Base-by-base conservation (phyloP, 352 stramenopile genomes). In the Phytophthora parvispora region DNA sequence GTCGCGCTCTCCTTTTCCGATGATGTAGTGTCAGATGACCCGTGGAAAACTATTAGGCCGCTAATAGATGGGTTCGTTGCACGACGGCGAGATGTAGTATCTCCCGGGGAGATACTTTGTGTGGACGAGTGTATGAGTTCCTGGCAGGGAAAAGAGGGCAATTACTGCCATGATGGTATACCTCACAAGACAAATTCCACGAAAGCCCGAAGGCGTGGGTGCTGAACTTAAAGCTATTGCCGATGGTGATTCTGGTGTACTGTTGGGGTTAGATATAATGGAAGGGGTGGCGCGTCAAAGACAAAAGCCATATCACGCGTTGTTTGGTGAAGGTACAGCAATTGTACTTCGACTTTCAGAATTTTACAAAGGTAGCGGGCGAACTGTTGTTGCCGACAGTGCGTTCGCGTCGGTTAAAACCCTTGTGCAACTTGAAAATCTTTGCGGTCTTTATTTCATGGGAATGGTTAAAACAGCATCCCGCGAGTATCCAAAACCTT, bases 81-180 rank as follows among this genome's bases (percentile, higher is more conserved):
- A 10, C 58, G 47, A 3, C 16, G 57, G 7, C 16, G 24, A n/a
- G 45, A 48, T 49, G 31, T 57, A 20, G 47, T 64, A 12, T 56
- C 32, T 24, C 45, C 45, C 13, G 43, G 43, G 10, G 57, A 27
- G 12, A 55, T 64, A 25, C 53, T 65, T 27, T 66, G 58, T n/a
- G 20, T 66, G 1, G 48, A 66, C 12, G 34, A 66, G 20, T 53
- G 34, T 7, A 66, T 66, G 48, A 25, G 5, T 10, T 28, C 59
- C n/a, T 52, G 47, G 34, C 13, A 67, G 43, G 48, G 60, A 20
- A 31, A 16, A 34, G 27, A 67, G 31, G 16, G 9, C 4, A 60
- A 67, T 12, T 60, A 47, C 18, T 36, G 24, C 15, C 47, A 66
- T 5, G 59, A 66, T 34, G 48, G n/a, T 6, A 58, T 66, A 18